phyloP scores from a whole-genome alignment of 1,284 basidiomycete genomes.

The Ustilago esculenta region DNA sequence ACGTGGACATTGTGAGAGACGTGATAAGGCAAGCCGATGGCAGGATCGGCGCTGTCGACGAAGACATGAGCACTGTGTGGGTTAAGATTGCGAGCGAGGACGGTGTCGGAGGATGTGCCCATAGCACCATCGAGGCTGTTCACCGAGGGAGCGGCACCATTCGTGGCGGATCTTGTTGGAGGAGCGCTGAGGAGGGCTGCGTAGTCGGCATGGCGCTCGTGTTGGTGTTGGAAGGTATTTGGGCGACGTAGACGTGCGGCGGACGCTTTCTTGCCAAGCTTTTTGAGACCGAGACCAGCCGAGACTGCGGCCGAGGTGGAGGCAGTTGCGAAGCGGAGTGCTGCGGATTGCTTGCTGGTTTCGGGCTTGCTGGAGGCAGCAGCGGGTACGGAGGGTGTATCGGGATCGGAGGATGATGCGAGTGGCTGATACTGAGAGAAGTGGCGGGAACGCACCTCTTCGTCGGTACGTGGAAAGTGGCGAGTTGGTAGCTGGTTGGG shows the following conservation, averaged over 20 bases:
- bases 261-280: slow-evolving; percentile 50
- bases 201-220: slow-evolving; percentile 27
- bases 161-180: background rate
- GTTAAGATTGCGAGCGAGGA: slow-evolving; percentile 2
- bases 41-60: slow-evolving; percentile 39
- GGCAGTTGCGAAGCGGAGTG: slow-evolving; percentile 34
- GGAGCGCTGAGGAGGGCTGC: slow-evolving; percentile 10
- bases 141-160: background rate
- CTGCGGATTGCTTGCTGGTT: slow-evolving; percentile 16
- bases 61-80: slow-evolving; percentile 9
- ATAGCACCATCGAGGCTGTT: background rate
- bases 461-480: slow-evolving; percentile 11
- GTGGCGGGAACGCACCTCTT: slow-evolving; percentile 38
- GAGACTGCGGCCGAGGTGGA: slow-evolving; percentile 44
- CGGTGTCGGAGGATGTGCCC: background rate
- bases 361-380: slow-evolving; percentile 9
- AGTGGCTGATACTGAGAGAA: slow-evolving; percentile 17
- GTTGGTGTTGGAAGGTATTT: slow-evolving; percentile 18
- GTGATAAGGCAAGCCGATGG: slow-evolving; percentile 53
- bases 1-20: slow-evolving; percentile 60
- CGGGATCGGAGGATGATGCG: background rate
- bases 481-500: slow-evolving; percentile 10
- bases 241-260: slow-evolving; percentile 39
- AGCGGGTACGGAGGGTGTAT: background rate
- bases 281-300: slow-evolving; percentile 45